Evolutionary conservation across 768 basidiomycete genomes (phyloP), one percentile per base, ranked within the genome.

Genomic region (Roridomyces roridus): DNA sequence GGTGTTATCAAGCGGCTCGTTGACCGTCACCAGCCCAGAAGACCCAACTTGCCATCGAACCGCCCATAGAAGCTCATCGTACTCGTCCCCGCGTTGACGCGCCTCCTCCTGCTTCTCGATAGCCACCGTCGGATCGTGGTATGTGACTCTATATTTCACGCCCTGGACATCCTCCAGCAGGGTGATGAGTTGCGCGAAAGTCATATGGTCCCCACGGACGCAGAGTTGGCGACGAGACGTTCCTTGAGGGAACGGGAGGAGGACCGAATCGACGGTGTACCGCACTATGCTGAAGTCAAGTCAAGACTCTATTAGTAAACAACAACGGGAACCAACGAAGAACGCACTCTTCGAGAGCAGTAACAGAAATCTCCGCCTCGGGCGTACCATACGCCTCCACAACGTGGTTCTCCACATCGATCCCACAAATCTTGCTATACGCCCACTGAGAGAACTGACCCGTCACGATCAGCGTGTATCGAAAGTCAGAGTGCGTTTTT

Each of bases 181-280:
- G 21, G 34, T 34, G 23, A 52, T 37, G 31, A 52, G 9, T 25
- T 52, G 51, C 23, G 21, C 12, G 31, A 29, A 52, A 3, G 51
- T 52, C 29, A 44, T 21, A 9, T 52, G 51, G 34, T 52, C 51
- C 4, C 51, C 51, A 21, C 51, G 51, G 24, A 52, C 34, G 34
- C 51, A 34, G 34, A 52, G 35, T n/a, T 52, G 41, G 10, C 51
- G 51, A 24, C 42, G 24, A 2, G 42, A 36, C 23, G 36, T 24
- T 21, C 39, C 53, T 3, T 4, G 37, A 5, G 45, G 53, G 37
- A 55, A 46, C 6, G 53, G 53, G 8, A 55, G 46, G 21, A 55
- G 39, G 23, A 55, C 41, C 9, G 53, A 55, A 1, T 46, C 45
- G 46, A 55, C 46, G n/a, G 53, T 55, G 53, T 55, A 55, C 6